These are phyloP conservation scores for Stephania yunnanensis DNA, from an alignment of 164 flowering plant species.

Conservation along the genomic window DNA sequence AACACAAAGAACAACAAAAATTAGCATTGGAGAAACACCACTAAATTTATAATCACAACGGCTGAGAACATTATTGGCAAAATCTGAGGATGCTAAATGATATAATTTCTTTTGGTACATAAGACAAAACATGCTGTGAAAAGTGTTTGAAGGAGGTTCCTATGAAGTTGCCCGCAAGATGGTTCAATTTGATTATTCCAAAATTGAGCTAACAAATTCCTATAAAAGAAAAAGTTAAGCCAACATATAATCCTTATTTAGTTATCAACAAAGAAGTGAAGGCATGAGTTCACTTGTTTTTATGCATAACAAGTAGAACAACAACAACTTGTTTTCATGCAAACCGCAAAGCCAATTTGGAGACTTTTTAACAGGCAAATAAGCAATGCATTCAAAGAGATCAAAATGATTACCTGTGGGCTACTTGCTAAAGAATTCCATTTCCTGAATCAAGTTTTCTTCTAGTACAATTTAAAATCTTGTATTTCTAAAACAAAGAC, in stretches of 20 bases:
- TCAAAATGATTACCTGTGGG: background rate
- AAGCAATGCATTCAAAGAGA: background rate
- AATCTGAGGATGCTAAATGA: background rate
- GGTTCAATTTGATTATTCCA: no score
- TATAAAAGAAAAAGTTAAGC: no score
- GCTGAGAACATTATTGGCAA: background rate
- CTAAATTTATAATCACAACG: background rate
- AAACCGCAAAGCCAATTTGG: no score
- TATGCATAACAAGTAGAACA: background rate
- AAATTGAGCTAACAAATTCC: no score
- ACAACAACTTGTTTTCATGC: no score
- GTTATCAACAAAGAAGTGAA: background rate
- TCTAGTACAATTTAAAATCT: no score
- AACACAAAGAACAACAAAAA: background rate
- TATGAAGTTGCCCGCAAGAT: no score
- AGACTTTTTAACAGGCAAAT: no score
- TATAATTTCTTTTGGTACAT: background rate
- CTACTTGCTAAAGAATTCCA: background rate
- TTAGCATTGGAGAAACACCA: background rate
- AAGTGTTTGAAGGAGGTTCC: no score
- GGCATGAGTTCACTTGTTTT: background rate
- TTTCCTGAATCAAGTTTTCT: background rate
- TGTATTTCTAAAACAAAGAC: no score
- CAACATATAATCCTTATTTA: background rate
- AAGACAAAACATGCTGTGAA: no score